phyloP scores from a whole-genome alignment of 2,329 filamentous ascomycete genomes.

The Calycina herbarum region DNA sequence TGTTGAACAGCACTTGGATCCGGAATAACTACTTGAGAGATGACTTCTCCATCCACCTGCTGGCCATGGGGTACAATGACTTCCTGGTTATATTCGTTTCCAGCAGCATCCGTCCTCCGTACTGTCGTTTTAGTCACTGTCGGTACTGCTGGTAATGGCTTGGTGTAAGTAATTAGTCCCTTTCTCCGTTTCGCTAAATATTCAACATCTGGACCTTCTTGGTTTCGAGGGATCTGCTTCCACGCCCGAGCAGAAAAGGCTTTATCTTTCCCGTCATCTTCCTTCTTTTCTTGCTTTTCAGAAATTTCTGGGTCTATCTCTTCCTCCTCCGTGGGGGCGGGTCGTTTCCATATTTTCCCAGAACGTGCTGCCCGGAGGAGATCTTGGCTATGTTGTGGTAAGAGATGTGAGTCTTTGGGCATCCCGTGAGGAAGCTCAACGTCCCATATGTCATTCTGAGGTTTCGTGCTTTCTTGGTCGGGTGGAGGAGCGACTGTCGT shows the following conservation, averaged over 20 bases:
- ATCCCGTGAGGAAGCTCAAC: slow-evolving; percentile 73
- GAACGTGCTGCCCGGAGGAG: slow-evolving; percentile 79
- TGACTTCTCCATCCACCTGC: slow-evolving; percentile 77
- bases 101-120: slow-evolving; percentile 72
- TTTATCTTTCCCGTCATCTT: slow-evolving; percentile 48
- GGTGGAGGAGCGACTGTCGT: slow-evolving; percentile 67
- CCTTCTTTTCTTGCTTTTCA: slow-evolving; percentile 61
- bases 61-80: slow-evolving; percentile 80
- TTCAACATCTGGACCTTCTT: slow-evolving; percentile 53
- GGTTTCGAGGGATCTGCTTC: slow-evolving; percentile 61
- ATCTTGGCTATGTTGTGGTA: slow-evolving; percentile 78
- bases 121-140: slow-evolving; percentile 78
- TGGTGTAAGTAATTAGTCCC: slow-evolving; percentile 54
- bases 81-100: slow-evolving; percentile 82
- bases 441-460: slow-evolving; percentile 70
- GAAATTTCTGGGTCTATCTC: slow-evolving; percentile 48
- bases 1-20: slow-evolving; percentile 52
- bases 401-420: slow-evolving; percentile 79
- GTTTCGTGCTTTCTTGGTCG: slow-evolving; percentile 59
- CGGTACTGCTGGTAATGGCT: slow-evolving; percentile 50
- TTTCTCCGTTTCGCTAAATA: slow-evolving; percentile 63
- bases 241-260: slow-evolving; percentile 59
- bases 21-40: slow-evolving; percentile 62
- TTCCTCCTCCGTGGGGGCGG: slow-evolving; percentile 61
- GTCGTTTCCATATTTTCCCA: slow-evolving; percentile 72